Conservation (phyloP, 176 grass and related monocot species). For the Canna indica region DNA sequence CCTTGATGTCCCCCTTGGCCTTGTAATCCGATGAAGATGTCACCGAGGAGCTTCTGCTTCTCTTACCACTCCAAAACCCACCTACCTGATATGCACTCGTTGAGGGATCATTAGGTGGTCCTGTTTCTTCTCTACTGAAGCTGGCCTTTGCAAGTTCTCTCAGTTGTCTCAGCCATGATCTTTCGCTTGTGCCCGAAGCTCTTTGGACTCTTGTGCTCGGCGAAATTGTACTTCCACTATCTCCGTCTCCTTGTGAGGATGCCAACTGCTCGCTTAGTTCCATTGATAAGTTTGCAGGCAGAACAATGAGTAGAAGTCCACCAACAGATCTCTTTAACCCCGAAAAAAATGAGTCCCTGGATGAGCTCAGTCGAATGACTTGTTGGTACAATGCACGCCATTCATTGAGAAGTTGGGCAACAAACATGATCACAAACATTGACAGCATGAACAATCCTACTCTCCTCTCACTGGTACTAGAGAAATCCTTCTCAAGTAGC, state of each 20-base stretch:
- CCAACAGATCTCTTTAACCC: constrained; percentile 43
- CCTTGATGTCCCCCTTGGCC: constrained; percentile 34
- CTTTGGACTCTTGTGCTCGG: constrained; percentile 3
- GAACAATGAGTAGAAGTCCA: constrained; percentile 44
- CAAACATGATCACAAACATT: constrained; percentile 38
- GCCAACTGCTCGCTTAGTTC: constrained; percentile 23
- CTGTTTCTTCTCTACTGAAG: constrained; percentile 51
- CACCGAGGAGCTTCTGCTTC: constrained; percentile 39
- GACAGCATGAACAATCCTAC: constrained; percentile 60
- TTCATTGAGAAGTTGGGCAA: constrained; percentile 60
- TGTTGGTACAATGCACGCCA: constrained; percentile 72
- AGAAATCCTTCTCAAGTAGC: constrained; percentile 28
- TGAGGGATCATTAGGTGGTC: constrained; percentile 33
- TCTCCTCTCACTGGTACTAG: constrained; percentile 17
- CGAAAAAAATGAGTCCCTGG: constrained; percentile 37
- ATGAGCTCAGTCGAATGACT: constrained; percentile 34
- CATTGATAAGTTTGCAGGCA: constrained; percentile 33
- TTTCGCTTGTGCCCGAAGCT: constrained; percentile 28
- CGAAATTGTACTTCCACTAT: constrained; percentile 11
- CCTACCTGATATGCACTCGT: constrained; percentile 29
- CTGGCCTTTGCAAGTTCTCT: constrained; percentile 81
- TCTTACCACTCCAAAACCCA: constrained; percentile 22
- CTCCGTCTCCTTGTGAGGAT: constrained; percentile 14
- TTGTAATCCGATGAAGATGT: constrained; percentile 37
- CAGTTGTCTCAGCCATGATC: constrained; percentile 74